Evolutionary conservation across 2,329 filamentous ascomycete species (phyloP), one percentile per base, ranked within the genome.

Genomic region (Verticillium dahliae): DNA sequence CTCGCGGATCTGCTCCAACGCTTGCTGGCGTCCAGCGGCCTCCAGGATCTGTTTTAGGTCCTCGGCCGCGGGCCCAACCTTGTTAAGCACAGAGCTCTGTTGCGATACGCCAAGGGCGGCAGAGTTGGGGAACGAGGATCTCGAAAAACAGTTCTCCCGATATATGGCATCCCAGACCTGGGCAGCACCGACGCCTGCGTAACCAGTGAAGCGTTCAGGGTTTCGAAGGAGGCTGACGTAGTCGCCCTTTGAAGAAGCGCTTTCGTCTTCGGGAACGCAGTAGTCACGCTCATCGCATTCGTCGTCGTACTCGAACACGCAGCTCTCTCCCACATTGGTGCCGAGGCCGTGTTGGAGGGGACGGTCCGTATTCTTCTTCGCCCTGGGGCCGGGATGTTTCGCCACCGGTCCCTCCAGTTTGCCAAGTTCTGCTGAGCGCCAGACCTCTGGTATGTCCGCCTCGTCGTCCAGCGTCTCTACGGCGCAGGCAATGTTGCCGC

Each of bases 121-220:
- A 27, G 84, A 84, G 62, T 80, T 77, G 2, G 85, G 81, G 72
- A 88, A 88, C 0, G 86, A 88, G 66, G 82, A 83, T 72, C 81
- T 84, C 69, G 86, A 84, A 80, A 99, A 99, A 78, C 95, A 99
- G 75, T 99, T 99, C 75, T 99, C 95, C 59, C 92, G 85, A 76
- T 99, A 99, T 63, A 99, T 92, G 61, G 95, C 90, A 72, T 97
- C 90, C 95, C 95, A 99, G 15, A 99, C 91, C 77, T 96, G 92
- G 71, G 89, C 86, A 50, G 94, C 86, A 18, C 93, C 90, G 62
- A 89, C 85, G 60, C 95, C 95, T 7, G 89, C 85, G 72, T 98
- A 99, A 57, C 95, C 95, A 0, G 95, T 99, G 75, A 97, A 99
- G 62, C 93, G 85, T 73, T 99, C 94, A 1, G 94, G 94, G 71